Evolutionary conservation across 1,284 basidiomycete species (phyloP).

Genomic region (Vanrija sp.): DNA sequence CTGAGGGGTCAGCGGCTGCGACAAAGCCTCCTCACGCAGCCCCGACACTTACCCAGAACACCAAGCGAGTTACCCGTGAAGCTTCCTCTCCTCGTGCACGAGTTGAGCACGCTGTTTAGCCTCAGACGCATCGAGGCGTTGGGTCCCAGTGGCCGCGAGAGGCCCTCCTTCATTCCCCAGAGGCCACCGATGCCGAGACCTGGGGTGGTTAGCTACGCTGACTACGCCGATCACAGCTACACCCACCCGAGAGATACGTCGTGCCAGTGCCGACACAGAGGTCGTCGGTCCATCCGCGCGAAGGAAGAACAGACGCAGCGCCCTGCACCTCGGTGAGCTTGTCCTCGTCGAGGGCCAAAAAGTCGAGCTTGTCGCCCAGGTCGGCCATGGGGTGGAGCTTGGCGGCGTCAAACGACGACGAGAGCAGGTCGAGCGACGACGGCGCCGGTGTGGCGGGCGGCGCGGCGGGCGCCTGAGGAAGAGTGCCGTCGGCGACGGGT

Average conservation of each 20-base stretch:
- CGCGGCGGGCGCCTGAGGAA: slow-evolving; percentile 7
- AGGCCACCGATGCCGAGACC: slow-evolving; percentile 88
- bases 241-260: slow-evolving; percentile 93
- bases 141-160: slow-evolving; percentile 69
- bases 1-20: slow-evolving; percentile 50
- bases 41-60: slow-evolving; percentile 68
- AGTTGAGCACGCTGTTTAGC: slow-evolving; percentile 95
- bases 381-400: slow-evolving; percentile 86
- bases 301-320: slow-evolving; percentile 77
- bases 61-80: slow-evolving; percentile 99
- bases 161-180: slow-evolving; percentile 95
- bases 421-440: slow-evolving; percentile 76
- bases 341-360: slow-evolving; percentile 87
- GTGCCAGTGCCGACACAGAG: slow-evolving; percentile 98
- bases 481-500: background rate
- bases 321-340: slow-evolving; percentile 83
- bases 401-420: slow-evolving; percentile 79
- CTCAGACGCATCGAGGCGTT: slow-evolving; percentile 70
- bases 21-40: background rate
- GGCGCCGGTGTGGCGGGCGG: slow-evolving; percentile 24
- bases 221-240: slow-evolving; percentile 56
- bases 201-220: slow-evolving; percentile 61
- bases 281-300: slow-evolving; percentile 98
- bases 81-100: slow-evolving; percentile 90
- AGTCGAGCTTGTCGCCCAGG: slow-evolving; percentile 76